These are phyloP conservation scores for Dillenia turbinata DNA, from an alignment of 164 flowering plant genomes.

Conservation along the genomic window DNA sequence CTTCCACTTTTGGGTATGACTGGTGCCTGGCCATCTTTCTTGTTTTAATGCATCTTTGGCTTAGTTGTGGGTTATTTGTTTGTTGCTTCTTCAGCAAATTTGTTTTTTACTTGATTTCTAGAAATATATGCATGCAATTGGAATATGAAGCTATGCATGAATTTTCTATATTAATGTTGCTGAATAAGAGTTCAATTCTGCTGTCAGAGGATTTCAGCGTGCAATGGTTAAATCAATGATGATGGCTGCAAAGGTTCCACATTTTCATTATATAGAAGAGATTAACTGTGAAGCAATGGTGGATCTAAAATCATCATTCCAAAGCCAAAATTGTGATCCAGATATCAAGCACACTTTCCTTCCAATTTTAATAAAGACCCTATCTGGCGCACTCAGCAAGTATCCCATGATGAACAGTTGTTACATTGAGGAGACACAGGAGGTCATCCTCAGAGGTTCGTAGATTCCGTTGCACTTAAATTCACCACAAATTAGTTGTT, in stretches of 20 bases:
- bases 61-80: too few species aligned
- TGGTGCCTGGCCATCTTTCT: too few species aligned
- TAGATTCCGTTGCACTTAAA: neutral
- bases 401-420: constrained; percentile 80
- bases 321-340: constrained; percentile 60
- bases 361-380: constrained; percentile 78
- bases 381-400: constrained; percentile 77
- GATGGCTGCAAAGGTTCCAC: constrained; percentile 91
- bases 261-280: constrained; percentile 94
- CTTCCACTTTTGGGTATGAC: too few species aligned
- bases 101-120: too few species aligned
- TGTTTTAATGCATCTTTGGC: too few species aligned
- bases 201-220: constrained; percentile 85
- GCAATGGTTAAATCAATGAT: constrained; percentile 95
- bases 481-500: too few species aligned
- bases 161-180: neutral
- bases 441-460: constrained; percentile 79
- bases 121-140: too few species aligned
- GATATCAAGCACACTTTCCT: constrained; percentile 75
- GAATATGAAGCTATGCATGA: too few species aligned
- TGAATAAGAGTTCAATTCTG: neutral
- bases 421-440: constrained; percentile 68
- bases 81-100: too few species aligned
- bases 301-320: constrained; percentile 69
- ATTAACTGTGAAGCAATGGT: constrained; percentile 76